These are phyloP conservation scores for Candida caryicola DNA, from an alignment of 805 yeast genomes.

Conservation along the genomic window DNA sequence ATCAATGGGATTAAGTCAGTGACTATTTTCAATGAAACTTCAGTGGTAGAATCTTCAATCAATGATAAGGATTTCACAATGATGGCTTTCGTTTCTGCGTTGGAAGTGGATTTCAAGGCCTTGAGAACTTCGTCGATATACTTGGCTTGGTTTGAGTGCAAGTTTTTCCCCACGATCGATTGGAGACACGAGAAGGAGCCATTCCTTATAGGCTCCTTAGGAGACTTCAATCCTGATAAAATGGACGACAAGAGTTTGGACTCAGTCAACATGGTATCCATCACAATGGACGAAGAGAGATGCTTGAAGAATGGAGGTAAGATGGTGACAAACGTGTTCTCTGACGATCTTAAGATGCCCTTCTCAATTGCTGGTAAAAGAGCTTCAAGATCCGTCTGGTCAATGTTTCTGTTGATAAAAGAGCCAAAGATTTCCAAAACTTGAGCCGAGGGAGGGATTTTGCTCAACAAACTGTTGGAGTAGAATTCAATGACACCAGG, in stretches of 20 bases:
- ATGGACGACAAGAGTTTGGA: constrained; percentile 30
- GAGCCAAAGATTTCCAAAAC: constrained; percentile 39
- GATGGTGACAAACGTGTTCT: constrained; percentile 55
- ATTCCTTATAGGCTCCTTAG: constrained; percentile 62
- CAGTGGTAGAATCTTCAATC: constrained; percentile 26
- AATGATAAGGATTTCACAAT: constrained; percentile 45
- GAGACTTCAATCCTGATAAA: constrained; percentile 57
- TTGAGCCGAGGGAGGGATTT: constrained; percentile 36
- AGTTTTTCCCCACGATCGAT: constrained; percentile 18
- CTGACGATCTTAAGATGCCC: constrained; percentile 76
- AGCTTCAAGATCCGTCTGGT: constrained; percentile 22
- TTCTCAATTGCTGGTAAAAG: constrained; percentile 68
- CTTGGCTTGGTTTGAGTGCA: constrained; percentile 17
- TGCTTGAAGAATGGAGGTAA: constrained; percentile 47
- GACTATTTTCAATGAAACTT: constrained; percentile 30
- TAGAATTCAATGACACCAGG: constrained; percentile 18
- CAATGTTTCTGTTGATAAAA: constrained; percentile 44
- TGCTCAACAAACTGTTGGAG: constrained; percentile 44
- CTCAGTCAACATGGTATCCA: constrained; percentile 37
- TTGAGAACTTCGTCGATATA: constrained; percentile 55
- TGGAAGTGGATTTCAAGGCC: constrained; percentile 52
- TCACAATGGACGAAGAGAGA: constrained; percentile 27
- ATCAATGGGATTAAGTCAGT: constrained; percentile 49
- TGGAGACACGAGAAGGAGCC: constrained; percentile 41
- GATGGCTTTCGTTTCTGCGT: constrained; percentile 62